Base-by-base conservation (phyloP, 768 basidiomycete species). In the Tricholoma terreum region DNA sequence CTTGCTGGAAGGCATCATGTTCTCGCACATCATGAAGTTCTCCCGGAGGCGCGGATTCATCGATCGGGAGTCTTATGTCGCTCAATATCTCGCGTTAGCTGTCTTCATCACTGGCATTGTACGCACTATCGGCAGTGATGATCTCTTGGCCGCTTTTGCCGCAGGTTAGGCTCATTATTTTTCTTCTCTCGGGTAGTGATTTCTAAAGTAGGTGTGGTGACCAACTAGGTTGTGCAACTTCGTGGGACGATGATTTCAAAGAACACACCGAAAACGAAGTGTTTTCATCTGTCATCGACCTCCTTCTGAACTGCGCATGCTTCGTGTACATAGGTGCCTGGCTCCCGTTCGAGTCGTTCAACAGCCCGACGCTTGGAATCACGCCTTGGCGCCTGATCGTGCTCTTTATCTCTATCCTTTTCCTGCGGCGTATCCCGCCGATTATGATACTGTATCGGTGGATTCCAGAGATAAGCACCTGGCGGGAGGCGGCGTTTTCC, bases 281-380 rank as follows among this genome's bases (percentile, higher is more conserved):
- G 10, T 98, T 99, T 68, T 88, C 92, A 1, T 87, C 92, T 22
- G 90, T 97, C 42, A 86, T 98, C 60, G 92, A 98, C 69, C 82
- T 97, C 59, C 78, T 98, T 22, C 77, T 92, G 54, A 92, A 91
- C 63, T 89, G 89, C 60, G 86, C 76, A 1, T 89, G 88, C 69
- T 92, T 92, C 71, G 77, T 92, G 21, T 92, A 92, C 66, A 90
- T 82, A 40, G 97, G 96, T 21, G 94, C 96, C 1, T 94, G 94
- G 86, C 70, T 91, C 11, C 87, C 89, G 0, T 90, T 91, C 63
- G 61, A 75, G 9, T 62, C 73, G 6, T 90, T 88, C 68, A 77
- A 82, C 49, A 69, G 4, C 77, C 81, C 1, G 79, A 78, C 7
- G 7, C 71, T 90, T 5, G 85, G 85, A 1, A 80, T 92, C 51